Base-by-base conservation (phyloP, 2,329 filamentous ascomycete genomes). In the Cryphonectria parasitica region DNA sequence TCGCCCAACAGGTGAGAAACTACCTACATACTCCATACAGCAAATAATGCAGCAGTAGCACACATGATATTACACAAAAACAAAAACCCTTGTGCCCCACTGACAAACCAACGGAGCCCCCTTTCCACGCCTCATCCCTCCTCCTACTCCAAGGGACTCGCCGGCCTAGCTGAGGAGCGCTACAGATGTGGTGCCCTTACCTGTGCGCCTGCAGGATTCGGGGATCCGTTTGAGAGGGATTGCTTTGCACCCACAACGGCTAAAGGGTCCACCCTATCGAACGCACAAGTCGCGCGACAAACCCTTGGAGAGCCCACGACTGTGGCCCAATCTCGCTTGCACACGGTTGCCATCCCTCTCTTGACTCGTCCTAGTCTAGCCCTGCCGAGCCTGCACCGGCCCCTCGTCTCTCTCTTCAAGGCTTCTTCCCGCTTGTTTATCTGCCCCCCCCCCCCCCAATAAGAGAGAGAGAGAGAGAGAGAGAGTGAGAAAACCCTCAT, bases 121-220 rank as follows among this genome's bases (percentile, higher is more conserved):
- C 58, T 19, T 58, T 58, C 28, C 28, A 17, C 13, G 15, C 54
- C 54, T 28, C 28, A 15, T 62, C 31, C 58, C 34, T 22, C 7
- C 56, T 34, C 31, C 31, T 39, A 39, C 36, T 39, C 19, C n/a
- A 45, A 10, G 36, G 13, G 36, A 43, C n/a, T 41, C 61, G 36
- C 17, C 61, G 7, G n/a, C 22, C 13, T 61, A 36, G 60, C 36
- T 39, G 60, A 28, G 22, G 56, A 25, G 61, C 34, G 6, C 61
- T 63, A 10, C 34, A 22, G 19, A 15, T 61, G 31, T 39, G 22
- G 34, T 61, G 60, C 22, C 60, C 34, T 62, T 34, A 41, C 8
- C n/a, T 36, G 31, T 34, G 60, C 60, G 60, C 36, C 61, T 64
- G 61, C 61, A 64, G 61, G 61, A 64, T 64, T 64, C 61, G 39